These are phyloP conservation scores for Cardiospermum halicacabum DNA, from an alignment of 345 rosid genomes.

Conservation along the genomic window DNA sequence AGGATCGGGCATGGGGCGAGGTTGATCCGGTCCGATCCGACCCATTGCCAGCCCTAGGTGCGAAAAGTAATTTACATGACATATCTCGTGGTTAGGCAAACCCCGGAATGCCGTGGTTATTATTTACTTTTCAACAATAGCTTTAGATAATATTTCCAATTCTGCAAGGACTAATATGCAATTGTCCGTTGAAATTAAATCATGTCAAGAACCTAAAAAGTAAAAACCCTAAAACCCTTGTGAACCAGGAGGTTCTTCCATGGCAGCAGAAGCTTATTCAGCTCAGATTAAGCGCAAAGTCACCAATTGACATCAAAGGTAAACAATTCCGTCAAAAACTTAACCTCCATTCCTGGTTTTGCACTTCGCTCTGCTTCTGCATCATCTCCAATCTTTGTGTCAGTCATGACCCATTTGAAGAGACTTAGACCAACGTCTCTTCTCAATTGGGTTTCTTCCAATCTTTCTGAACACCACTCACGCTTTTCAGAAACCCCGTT, in stretches of 20 bases:
- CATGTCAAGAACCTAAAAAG: too few relatives aligned
- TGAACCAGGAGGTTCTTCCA: neutral
- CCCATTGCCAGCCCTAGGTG: too few relatives aligned
- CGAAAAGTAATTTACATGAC: too few relatives aligned
- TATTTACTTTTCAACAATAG: too few relatives aligned
- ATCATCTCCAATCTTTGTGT: neutral
- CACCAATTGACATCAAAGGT: neutral
- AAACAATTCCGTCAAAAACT: neutral
- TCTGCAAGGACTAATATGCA: too few relatives aligned
- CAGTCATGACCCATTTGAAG: slow-evolving; percentile 32
- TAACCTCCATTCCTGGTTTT: neutral
- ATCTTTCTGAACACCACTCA: slow-evolving; percentile 21
- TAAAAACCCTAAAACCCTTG: neutral
- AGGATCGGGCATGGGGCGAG: too few relatives aligned
- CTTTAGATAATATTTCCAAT: too few relatives aligned
- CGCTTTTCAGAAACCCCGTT: slow-evolving; percentile 20
- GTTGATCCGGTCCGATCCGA: too few relatives aligned
- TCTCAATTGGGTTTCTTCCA: slow-evolving; percentile 44
- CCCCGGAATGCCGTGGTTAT: too few relatives aligned
- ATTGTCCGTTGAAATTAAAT: too few relatives aligned
- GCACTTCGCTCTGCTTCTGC: neutral
- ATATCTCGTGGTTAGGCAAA: too few relatives aligned
- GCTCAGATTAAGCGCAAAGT: neutral
- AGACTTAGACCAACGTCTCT: slow-evolving; percentile 34
- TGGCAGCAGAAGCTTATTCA: neutral